These are phyloP conservation scores for Alternaria conjuncta DNA, from an alignment of 2,329 filamentous ascomycete species.

Conservation along the genomic window DNA sequence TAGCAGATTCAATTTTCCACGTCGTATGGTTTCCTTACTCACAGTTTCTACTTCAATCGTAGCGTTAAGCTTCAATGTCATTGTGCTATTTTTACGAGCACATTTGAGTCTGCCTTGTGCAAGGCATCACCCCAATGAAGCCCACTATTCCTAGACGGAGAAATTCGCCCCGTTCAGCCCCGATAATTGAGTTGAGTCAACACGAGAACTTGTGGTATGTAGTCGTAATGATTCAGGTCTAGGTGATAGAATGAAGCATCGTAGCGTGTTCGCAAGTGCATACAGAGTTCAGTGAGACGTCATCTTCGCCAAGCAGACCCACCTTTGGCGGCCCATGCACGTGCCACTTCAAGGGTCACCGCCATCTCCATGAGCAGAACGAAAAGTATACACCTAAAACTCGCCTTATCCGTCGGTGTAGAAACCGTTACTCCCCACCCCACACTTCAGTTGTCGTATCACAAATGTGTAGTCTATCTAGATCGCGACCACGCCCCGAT, in stretches of 20 bases:
- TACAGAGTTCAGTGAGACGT: slow-evolving; percentile 20
- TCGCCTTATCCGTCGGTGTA: slow-evolving; percentile 37
- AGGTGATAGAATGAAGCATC: slow-evolving; percentile 3
- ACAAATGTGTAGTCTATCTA: slow-evolving; percentile 6
- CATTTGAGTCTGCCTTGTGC: slow-evolving; percentile 25
- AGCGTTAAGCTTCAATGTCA: slow-evolving; percentile 7
- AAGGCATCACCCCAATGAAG: slow-evolving; percentile 5
- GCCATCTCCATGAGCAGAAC: slow-evolving; percentile 30
- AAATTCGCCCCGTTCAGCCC: neutral
- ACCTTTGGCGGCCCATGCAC: slow-evolving; percentile 12
- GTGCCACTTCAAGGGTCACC: slow-evolving; percentile 26
- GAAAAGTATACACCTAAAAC: slow-evolving; percentile 8
- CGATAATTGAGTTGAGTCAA: neutral
- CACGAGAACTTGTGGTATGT: neutral
- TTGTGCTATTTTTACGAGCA: slow-evolving; percentile 16
- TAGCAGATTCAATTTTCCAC: neutral
- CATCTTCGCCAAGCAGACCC: slow-evolving; percentile 20
- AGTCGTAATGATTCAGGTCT: slow-evolving; percentile 8
- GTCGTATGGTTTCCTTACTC: neutral
- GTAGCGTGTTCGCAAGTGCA: slow-evolving; percentile 9
- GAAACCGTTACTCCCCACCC: slow-evolving; percentile 26
- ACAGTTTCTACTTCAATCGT: neutral
- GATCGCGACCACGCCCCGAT: slow-evolving; percentile 6
- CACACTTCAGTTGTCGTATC: slow-evolving; percentile 7
- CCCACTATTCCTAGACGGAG: neutral